Evolutionary conservation across 805 yeast species (phyloP).

Genomic region (Cyberlindnera euphorbiae): DNA sequence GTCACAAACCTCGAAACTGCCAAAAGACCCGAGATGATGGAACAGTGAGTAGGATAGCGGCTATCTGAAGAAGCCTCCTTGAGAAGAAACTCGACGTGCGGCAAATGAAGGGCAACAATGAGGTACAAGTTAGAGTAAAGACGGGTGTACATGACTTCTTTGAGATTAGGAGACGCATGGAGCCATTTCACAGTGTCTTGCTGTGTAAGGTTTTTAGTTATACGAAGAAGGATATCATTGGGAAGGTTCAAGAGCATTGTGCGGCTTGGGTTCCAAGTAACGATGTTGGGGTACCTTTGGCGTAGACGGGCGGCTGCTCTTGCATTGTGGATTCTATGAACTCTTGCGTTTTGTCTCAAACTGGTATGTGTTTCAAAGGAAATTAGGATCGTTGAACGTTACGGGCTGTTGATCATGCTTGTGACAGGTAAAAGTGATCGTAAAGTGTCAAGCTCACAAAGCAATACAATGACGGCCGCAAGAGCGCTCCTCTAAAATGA

Average conservation of each 20-base stretch:
- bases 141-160: slow-evolving; percentile 4
- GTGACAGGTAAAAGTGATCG: too few relatives aligned
- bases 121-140: slow-evolving; percentile 3
- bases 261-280: too few relatives aligned
- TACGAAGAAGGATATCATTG: neutral
- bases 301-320: too few relatives aligned
- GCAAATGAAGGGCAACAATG: slow-evolving; percentile 1
- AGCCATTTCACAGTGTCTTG: slow-evolving; percentile 2
- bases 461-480: too few relatives aligned
- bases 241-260: neutral
- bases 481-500: too few relatives aligned
- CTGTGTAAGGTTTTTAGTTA: slow-evolving; percentile 1
- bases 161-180: neutral
- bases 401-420: too few relatives aligned
- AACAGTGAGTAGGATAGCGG: neutral
- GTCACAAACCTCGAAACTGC: neutral
- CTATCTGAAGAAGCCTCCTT: neutral
- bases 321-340: too few relatives aligned
- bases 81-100: slow-evolving; percentile 1
- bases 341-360: too few relatives aligned
- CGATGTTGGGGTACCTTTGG: too few relatives aligned
- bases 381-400: too few relatives aligned
- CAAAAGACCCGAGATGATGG: slow-evolving; percentile 3
- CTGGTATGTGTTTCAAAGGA: too few relatives aligned
- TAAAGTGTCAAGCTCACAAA: too few relatives aligned